phyloP scores from a whole-genome alignment of 352 stramenopile genomes.

The Phytophthora syringae region DNA sequence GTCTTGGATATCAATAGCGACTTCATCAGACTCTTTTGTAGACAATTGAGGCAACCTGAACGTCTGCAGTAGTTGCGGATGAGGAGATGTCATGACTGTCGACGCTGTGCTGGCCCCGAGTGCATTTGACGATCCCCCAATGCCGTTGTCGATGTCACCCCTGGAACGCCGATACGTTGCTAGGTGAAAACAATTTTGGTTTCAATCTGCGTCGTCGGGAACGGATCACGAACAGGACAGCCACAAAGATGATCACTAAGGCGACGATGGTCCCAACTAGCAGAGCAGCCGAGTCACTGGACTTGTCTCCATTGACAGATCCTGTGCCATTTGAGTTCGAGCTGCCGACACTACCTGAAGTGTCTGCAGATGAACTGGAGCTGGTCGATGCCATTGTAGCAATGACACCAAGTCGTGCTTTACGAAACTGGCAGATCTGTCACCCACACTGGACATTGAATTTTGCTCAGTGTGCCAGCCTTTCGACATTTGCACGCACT shows the following conservation, averaged over 20 bases:
- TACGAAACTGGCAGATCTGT: slow-evolving; percentile 11
- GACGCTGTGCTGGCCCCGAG: slow-evolving; percentile 17
- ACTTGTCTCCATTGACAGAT: slow-evolving; percentile 1
- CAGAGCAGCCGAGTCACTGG: background rate
- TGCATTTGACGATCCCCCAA: slow-evolving; percentile 6
- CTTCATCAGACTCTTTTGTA: slow-evolving; percentile 5
- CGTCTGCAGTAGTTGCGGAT: slow-evolving; percentile 18
- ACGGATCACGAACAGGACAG: slow-evolving; percentile 24
- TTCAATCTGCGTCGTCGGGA: slow-evolving; percentile 14
- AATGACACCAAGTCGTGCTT: slow-evolving; percentile 5
- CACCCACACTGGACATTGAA: background rate
- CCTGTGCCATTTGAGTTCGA: slow-evolving; percentile 2
- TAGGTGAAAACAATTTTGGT: slow-evolving; percentile 22
- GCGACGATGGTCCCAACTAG: slow-evolving; percentile 24
- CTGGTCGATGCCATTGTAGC: slow-evolving; percentile 19
- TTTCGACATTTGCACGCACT: background rate
- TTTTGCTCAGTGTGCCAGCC: no score
- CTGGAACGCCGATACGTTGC: slow-evolving; percentile 25
- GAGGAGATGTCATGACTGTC: slow-evolving; percentile 21
- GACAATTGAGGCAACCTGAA: slow-evolving; percentile 25
- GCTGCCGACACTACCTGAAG: background rate
- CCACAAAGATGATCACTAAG: slow-evolving; percentile 19
- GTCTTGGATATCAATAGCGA: slow-evolving; percentile 19
- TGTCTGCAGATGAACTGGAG: slow-evolving; percentile 16
- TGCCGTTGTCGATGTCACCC: slow-evolving; percentile 24